Percentiles rank a stretch among this genome's conserved stretches.
Conservation (phyloP, 352 stramenopile genomes). For the Pythium myriotylum region DNA sequence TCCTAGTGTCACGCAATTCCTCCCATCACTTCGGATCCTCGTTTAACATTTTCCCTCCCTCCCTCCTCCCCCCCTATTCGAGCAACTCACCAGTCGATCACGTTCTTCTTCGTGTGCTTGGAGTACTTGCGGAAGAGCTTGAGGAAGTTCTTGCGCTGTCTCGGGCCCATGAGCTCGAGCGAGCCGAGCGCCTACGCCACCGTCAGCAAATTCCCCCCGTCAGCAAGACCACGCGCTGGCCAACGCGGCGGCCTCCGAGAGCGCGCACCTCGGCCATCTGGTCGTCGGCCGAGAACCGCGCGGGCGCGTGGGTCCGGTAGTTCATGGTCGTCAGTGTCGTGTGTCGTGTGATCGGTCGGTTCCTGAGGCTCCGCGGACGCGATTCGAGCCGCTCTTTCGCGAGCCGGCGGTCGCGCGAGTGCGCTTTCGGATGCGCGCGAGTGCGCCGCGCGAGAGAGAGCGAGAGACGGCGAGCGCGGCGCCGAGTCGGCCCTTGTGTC, state of each 20-base stretch:
- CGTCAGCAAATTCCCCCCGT: neutral
- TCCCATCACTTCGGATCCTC: neutral
- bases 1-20: slow-evolving; percentile 45
- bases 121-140: slow-evolving; percentile 91
- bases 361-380: neutral
- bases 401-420: neutral
- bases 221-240: no score
- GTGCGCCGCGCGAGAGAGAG: neutral
- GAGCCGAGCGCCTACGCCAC: slow-evolving; percentile 63
- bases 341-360: neutral
- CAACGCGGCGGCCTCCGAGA: no score
- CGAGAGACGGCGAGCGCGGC: neutral
- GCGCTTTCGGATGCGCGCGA: neutral
- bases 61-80: no score
- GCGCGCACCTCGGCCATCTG: slow-evolving; percentile 87
- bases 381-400: slow-evolving; percentile 8
- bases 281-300: slow-evolving; percentile 85
- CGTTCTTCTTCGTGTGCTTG: slow-evolving; percentile 75
- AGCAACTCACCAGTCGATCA: slow-evolving; percentile 74
- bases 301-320: slow-evolving; percentile 87
- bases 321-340: slow-evolving; percentile 49
- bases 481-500: neutral
- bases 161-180: slow-evolving; percentile 76
- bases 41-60: no score
- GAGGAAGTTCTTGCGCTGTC: slow-evolving; percentile 87